Evolutionary conservation across 805 yeast species (phyloP).

Genomic region (Saccharomycopsis guyanensis): DNA sequence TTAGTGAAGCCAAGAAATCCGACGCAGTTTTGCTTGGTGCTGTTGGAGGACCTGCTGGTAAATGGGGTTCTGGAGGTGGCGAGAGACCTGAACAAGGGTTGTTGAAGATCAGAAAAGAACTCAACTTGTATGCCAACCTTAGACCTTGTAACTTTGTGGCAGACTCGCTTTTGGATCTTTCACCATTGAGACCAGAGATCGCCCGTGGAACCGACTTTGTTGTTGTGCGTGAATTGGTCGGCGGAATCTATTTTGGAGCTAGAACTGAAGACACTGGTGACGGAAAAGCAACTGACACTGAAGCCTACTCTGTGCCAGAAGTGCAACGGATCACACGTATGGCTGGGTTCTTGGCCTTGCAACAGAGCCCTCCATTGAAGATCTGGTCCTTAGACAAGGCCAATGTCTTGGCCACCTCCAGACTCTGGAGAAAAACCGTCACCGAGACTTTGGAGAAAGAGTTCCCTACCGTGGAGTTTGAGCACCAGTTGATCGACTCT

Average conservation of each 20-base stretch:
- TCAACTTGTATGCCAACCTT: slow-evolving; percentile 89
- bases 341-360: slow-evolving; percentile 96
- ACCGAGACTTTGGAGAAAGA: slow-evolving; percentile 72
- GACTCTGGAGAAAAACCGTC: slow-evolving; percentile 94
- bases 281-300: slow-evolving; percentile 81
- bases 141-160: slow-evolving; percentile 94
- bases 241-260: slow-evolving; percentile 97
- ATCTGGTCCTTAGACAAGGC: slow-evolving; percentile 97
- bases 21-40: slow-evolving; percentile 97
- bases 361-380: slow-evolving; percentile 88
- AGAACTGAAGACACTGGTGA: slow-evolving; percentile 86
- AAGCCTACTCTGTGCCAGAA: slow-evolving; percentile 83
- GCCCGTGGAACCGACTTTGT: slow-evolving; percentile 88
- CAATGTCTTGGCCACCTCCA: slow-evolving; percentile 90
- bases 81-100: slow-evolving; percentile 98
- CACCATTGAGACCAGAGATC: slow-evolving; percentile 79
- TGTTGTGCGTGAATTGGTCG: slow-evolving; percentile 94
- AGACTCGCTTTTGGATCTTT: slow-evolving; percentile 72
- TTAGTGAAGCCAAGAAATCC: slow-evolving; percentile 75
- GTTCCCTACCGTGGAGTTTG: slow-evolving; percentile 80
- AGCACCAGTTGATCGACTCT: slow-evolving; percentile 95
- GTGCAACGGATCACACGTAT: slow-evolving; percentile 93
- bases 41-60: slow-evolving; percentile 87
- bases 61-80: slow-evolving; percentile 86
- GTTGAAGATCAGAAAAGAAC: slow-evolving; percentile 87